These are phyloP conservation scores for Chrysophaeum taylorii DNA, from an alignment of 352 stramenopile species.

Conservation along the genomic window DNA sequence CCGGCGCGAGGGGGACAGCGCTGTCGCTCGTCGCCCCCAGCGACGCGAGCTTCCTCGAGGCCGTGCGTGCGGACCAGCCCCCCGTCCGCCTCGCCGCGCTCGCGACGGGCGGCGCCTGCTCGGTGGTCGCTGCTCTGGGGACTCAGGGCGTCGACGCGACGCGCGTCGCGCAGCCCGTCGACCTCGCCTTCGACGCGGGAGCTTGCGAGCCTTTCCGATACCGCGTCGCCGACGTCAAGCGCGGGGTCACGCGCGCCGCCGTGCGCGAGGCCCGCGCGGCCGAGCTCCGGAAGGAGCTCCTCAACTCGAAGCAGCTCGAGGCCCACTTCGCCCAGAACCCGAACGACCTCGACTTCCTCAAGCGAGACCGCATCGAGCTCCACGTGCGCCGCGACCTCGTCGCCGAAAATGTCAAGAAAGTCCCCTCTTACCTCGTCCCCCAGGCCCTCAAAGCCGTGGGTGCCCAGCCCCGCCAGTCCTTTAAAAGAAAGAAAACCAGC, in stretches of 20 bases:
- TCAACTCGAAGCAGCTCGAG: slow-evolving; percentile 92
- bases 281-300: slow-evolving; percentile 93
- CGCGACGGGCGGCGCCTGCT: not conserved
- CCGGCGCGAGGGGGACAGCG: slow-evolving; percentile 84
- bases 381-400: slow-evolving; percentile 43
- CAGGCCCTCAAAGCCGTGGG: slow-evolving; percentile 73
- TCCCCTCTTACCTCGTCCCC: slow-evolving; percentile 96
- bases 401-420: slow-evolving; percentile 33
- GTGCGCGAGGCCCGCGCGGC: slow-evolving; percentile 85
- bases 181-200: slow-evolving; percentile 89
- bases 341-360: slow-evolving; percentile 69
- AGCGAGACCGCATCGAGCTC: slow-evolving; percentile 86
- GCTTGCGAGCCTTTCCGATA: slow-evolving; percentile 97
- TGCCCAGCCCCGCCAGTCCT: slow-evolving; percentile 56
- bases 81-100: slow-evolving; percentile 27
- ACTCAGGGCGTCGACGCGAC: slow-evolving; percentile 14
- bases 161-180: slow-evolving; percentile 71
- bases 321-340: slow-evolving; percentile 95
- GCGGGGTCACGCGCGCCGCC: slow-evolving; percentile 79
- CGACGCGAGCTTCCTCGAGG: slow-evolving; percentile 64
- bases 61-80: slow-evolving; percentile 81
- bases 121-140: slow-evolving; percentile 19
- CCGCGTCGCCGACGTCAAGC: slow-evolving; percentile 83
- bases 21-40: slow-evolving; percentile 78
- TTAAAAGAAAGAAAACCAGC: slow-evolving; percentile 65